A percentile compares a stretch with the other conserved stretches of the same genome.
phyloP scores from a whole-genome alignment of 2,329 filamentous ascomycete species.

The Penicillium hordei region DNA sequence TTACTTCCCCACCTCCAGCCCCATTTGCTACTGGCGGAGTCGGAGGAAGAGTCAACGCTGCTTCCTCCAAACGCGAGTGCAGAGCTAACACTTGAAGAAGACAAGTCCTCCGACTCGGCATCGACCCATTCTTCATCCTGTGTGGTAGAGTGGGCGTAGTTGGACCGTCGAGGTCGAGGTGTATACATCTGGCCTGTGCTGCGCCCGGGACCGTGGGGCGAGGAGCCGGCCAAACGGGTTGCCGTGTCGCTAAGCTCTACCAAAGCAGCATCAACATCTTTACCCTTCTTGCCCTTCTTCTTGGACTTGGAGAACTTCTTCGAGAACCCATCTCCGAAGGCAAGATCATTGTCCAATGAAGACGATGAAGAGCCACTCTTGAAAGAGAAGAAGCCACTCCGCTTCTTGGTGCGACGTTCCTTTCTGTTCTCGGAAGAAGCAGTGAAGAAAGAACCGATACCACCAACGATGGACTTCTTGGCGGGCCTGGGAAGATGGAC shows the following conservation, averaged over 20 bases:
- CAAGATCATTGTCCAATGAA: constrained; percentile 66
- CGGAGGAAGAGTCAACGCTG: constrained; percentile 56
- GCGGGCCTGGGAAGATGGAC: constrained; percentile 65
- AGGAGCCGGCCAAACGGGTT: constrained; percentile 46
- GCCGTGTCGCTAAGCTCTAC: constrained; percentile 51
- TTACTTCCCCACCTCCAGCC: constrained; percentile 60
- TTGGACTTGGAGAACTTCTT: constrained; percentile 40
- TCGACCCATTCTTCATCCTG: constrained; percentile 59
- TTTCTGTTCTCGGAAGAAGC: constrained; percentile 57
- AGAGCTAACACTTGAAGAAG: constrained; percentile 55
- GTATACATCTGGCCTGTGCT: constrained; percentile 38
- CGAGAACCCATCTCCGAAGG: constrained; percentile 61
- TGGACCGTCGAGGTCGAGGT: constrained; percentile 29
- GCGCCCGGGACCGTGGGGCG: constrained; percentile 33
- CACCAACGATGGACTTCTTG: constrained; percentile 51
- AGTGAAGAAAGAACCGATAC: constrained; percentile 64
- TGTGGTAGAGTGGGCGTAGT: constrained; percentile 32
- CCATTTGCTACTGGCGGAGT: constrained; percentile 60
- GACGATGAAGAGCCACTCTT: constrained; percentile 63
- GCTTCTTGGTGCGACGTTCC: constrained; percentile 48
- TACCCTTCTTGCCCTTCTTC: constrained; percentile 29
- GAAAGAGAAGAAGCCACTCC: constrained; percentile 57
- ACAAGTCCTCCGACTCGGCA: constrained; percentile 52
- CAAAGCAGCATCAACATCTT: constrained; percentile 48
- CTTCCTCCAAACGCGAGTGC: constrained; percentile 62